Evolutionary conservation across 139 green algal species (phyloP).

Genomic region (Nannochloris sp.): DNA sequence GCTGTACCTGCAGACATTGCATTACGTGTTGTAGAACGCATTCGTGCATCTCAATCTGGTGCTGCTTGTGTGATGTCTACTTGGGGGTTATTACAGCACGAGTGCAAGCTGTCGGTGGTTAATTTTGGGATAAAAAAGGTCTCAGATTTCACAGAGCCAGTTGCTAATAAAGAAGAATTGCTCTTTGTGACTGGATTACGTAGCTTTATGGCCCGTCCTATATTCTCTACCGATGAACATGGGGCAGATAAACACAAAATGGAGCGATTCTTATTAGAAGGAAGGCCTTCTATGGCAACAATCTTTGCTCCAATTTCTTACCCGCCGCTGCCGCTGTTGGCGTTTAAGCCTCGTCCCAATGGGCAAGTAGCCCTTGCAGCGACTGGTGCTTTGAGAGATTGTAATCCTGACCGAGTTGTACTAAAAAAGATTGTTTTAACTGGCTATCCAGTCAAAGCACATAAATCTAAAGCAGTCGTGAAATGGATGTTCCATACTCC

Average conservation of each 20-base stretch:
- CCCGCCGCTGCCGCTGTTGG: constrained; percentile 76
- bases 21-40: constrained; percentile 23
- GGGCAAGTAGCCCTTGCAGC: constrained; percentile 5
- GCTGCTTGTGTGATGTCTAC: constrained; percentile 44
- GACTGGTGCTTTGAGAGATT: constrained; percentile 52
- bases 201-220: constrained; percentile 42
- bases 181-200: constrained; percentile 66
- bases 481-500: constrained; percentile 93
- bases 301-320: constrained; percentile 85
- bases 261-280: constrained; percentile 79
- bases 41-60: constrained; percentile 12
- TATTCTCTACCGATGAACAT: constrained; percentile 67
- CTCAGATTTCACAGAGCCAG: constrained; percentile 35
- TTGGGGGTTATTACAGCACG: constrained; percentile 83
- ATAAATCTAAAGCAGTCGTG: constrained; percentile 87
- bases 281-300: constrained; percentile 45
- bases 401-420: constrained; percentile 79
- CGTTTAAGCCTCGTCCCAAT: constrained; percentile 61
- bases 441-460: constrained; percentile 71
- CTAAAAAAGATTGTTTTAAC: constrained; percentile 86
- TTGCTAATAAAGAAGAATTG: constrained; percentile 80
- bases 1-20: constrained; percentile 47
- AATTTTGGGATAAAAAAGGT: constrained; percentile 75
- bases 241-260: constrained; percentile 88
- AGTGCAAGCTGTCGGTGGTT: constrained; percentile 84